Conservation (phyloP, 805 yeast species). For the Pichia nakasei region DNA sequence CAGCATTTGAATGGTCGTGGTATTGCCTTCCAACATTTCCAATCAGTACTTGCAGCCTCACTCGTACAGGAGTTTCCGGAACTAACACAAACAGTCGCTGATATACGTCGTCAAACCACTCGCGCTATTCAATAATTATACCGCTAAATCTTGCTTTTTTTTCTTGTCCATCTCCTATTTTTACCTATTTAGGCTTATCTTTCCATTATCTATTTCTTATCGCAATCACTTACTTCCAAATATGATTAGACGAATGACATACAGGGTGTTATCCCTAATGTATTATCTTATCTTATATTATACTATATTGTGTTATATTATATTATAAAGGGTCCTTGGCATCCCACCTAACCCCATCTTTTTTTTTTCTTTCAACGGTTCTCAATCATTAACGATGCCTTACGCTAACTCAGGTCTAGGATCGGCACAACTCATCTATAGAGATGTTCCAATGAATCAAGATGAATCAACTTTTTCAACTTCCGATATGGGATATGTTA, state of each 20-base stretch:
- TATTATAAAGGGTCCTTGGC: too few species aligned
- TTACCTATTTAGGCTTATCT: not conserved
- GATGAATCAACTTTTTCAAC: slow-evolving; percentile 29
- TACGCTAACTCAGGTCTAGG: slow-evolving; percentile 27
- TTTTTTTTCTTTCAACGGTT: too few species aligned
- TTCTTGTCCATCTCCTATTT: not conserved
- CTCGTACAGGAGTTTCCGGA: slow-evolving; percentile 76
- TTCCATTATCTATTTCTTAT: not conserved
- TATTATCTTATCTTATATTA: too few species aligned
- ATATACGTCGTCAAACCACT: not conserved
- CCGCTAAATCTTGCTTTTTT: too few species aligned
- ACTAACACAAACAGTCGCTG: slow-evolving; percentile 41
- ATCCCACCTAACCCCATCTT: too few species aligned
- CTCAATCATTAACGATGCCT: slow-evolving; percentile 13
- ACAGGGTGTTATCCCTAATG: too few species aligned
- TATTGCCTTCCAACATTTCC: slow-evolving; percentile 45
- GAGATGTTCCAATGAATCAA: slow-evolving; percentile 23
- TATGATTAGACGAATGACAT: too few species aligned
- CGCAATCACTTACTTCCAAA: not conserved
- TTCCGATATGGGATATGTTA: slow-evolving; percentile 42
- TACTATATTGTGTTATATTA: too few species aligned
- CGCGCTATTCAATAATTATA: not conserved
- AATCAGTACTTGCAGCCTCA: slow-evolving; percentile 59
- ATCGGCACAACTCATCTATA: slow-evolving; percentile 21
- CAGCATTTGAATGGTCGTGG: slow-evolving; percentile 83